Conservation (phyloP, 2,329 filamentous ascomycete species). For the Cercospora zeina region DNA sequence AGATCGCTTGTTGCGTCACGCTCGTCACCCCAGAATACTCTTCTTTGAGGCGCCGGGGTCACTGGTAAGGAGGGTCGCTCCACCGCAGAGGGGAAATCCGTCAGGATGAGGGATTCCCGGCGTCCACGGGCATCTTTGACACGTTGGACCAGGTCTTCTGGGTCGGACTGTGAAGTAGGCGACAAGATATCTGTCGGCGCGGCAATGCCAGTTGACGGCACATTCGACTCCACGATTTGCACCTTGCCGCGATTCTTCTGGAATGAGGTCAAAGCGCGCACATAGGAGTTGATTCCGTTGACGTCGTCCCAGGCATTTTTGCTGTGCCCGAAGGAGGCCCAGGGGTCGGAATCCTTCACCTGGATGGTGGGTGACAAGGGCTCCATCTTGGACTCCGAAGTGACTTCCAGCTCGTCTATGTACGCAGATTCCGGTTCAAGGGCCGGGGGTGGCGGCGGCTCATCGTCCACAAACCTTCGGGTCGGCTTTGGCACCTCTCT, state of each 20-base stretch:
- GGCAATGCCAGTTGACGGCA: conserved; percentile 18
- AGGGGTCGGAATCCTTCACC: conserved; percentile 59
- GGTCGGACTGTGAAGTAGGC: conserved; percentile 30
- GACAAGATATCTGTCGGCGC: conserved; percentile 30
- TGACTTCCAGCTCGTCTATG: conserved; percentile 37
- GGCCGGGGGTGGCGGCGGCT: conserved; percentile 26
- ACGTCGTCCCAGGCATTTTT: conserved; percentile 90
- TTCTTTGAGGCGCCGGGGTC: conserved; percentile 77
- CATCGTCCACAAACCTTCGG: conserved; percentile 65
- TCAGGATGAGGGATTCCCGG: conserved; percentile 66
- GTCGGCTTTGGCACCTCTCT: conserved; percentile 63
- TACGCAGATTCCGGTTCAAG: conserved; percentile 28
- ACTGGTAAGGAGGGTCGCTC: conserved; percentile 88
- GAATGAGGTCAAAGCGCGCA: conserved; percentile 66
- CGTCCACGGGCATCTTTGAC: conserved; percentile 39
- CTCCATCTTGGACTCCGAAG: conserved; percentile 27
- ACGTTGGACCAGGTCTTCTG: conserved; percentile 35
- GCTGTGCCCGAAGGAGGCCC: conserved; percentile 67
- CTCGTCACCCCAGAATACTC: conserved; percentile 67
- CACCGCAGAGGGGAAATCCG: conserved; percentile 79
- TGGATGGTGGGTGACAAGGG: conserved; percentile 51
- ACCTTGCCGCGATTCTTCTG: conserved; percentile 58
- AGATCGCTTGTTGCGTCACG: conserved; percentile 60
- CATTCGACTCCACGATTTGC: conserved; percentile 28
- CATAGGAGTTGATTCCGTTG: conserved; percentile 83